A percentile compares a stretch with the other conserved stretches of the same genome.
Evolutionary conservation across 2,329 filamentous ascomycete genomes (phyloP).

Genomic region (Aspergillus pseudoterreus): DNA sequence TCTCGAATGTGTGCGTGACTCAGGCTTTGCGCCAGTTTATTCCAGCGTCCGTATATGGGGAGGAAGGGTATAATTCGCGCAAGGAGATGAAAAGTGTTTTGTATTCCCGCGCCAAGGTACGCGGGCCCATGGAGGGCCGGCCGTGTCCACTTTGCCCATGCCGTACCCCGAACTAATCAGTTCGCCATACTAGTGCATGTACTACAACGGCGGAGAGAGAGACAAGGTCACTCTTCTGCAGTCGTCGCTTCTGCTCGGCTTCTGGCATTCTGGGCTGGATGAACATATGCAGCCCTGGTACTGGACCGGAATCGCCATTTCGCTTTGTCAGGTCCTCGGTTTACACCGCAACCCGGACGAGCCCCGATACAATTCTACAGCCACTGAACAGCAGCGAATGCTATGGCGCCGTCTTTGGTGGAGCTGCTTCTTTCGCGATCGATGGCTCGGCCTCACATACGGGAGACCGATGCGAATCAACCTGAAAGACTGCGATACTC

Average conservation of each 20-base stretch:
- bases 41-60: slow-evolving; percentile 11
- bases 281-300: slow-evolving; percentile 45
- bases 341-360: slow-evolving; percentile 33
- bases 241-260: slow-evolving; percentile 40
- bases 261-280: slow-evolving; percentile 42
- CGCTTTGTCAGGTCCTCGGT: slow-evolving; percentile 42
- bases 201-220: slow-evolving; percentile 33
- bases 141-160: slow-evolving; percentile 5
- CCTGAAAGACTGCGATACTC: slow-evolving; percentile 35
- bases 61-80: not conserved
- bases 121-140: slow-evolving; percentile 3
- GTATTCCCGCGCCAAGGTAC: slow-evolving; percentile 36
- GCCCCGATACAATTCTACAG: slow-evolving; percentile 13
- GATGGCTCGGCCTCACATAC: slow-evolving; percentile 38
- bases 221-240: slow-evolving; percentile 44
- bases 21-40: slow-evolving; percentile 25
- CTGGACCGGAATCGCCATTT: slow-evolving; percentile 46
- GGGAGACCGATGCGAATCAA: slow-evolving; percentile 41
- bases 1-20: not conserved
- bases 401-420: slow-evolving; percentile 42
- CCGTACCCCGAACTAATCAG: not conserved
- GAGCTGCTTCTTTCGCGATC: slow-evolving; percentile 40
- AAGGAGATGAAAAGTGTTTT: slow-evolving; percentile 37
- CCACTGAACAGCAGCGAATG: slow-evolving; percentile 18
- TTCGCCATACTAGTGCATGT: slow-evolving; percentile 14